Conservation (phyloP, 306 rosid genomes). For the Prunus davidiana region DNA sequence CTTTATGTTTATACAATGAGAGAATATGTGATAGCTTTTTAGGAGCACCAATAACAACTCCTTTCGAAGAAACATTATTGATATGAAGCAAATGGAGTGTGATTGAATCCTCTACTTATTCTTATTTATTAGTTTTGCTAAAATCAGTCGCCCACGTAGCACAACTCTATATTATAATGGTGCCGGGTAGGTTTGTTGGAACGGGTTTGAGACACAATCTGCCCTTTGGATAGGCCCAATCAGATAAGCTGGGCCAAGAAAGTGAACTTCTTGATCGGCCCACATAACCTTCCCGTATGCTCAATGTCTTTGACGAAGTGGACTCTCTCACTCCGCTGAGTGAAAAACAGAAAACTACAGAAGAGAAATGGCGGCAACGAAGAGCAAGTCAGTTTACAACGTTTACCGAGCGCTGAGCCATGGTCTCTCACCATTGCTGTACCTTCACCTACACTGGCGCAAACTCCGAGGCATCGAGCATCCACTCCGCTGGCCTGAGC, state of each 20-base stretch:
- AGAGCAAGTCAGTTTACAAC: slow-evolving; percentile 52
- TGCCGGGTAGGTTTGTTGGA: too few relatives aligned
- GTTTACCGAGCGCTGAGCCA: slow-evolving; percentile 66
- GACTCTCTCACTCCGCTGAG: background rate
- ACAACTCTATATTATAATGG: too few relatives aligned
- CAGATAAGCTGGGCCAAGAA: background rate
- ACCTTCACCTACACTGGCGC: slow-evolving; percentile 69
- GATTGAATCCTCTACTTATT: too few relatives aligned
- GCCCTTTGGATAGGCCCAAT: background rate
- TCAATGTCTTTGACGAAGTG: too few relatives aligned
- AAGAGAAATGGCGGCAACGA: slow-evolving; percentile 37
- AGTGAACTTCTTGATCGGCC: background rate
- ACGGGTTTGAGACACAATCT: too few relatives aligned
- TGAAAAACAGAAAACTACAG: background rate
- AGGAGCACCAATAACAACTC: too few relatives aligned
- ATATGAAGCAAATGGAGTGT: too few relatives aligned
- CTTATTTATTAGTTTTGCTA: too few relatives aligned
- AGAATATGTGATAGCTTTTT: too few relatives aligned
- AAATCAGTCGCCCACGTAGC: too few relatives aligned
- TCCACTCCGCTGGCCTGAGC: slow-evolving; percentile 71
- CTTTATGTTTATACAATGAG: too few relatives aligned
- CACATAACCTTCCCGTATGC: background rate
- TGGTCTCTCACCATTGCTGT: slow-evolving; percentile 55
- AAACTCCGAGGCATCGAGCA: slow-evolving; percentile 63
- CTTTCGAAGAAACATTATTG: too few relatives aligned